These are phyloP conservation scores for Trapa incisa DNA, from an alignment of 345 rosid genomes.

Conservation along the genomic window DNA sequence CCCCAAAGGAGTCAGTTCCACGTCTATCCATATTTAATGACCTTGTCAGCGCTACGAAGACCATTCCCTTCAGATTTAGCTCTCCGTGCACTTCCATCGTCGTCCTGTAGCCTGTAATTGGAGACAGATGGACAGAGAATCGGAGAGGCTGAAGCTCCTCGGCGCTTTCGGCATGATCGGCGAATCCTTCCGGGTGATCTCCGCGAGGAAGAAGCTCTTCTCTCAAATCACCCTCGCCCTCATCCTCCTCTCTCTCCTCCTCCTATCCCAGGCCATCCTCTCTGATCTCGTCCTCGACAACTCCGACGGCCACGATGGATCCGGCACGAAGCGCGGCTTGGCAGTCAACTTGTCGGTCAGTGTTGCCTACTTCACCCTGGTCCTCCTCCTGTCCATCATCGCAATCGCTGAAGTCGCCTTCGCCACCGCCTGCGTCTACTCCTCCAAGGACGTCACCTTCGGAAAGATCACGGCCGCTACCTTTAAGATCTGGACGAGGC, in stretches of 20 bases:
- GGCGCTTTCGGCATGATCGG: slow-evolving; percentile 24
- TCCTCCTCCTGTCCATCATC: slow-evolving; percentile 29
- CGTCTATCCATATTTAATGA: too few relatives aligned
- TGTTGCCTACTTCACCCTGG: slow-evolving; percentile 19
- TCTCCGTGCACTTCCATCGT: too few relatives aligned
- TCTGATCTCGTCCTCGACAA: slow-evolving; percentile 17
- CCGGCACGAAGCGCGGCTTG: slow-evolving; percentile 17
- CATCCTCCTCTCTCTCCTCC: slow-evolving; percentile 31
- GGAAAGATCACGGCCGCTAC: slow-evolving; percentile 24
- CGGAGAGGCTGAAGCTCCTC: slow-evolving; percentile 32
- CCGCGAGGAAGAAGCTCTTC: slow-evolving; percentile 34
- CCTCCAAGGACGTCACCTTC: slow-evolving; percentile 23
- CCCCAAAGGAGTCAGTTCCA: too few relatives aligned
- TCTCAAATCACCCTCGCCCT: slow-evolving; percentile 29
- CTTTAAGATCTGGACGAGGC: slow-evolving; percentile 41
- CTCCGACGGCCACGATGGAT: neutral
- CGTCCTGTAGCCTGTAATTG: too few relatives aligned
- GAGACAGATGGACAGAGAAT: slow-evolving; percentile 30
- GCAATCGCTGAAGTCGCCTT: slow-evolving; percentile 35
- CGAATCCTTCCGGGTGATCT: slow-evolving; percentile 33
- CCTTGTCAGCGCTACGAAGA: too few relatives aligned
- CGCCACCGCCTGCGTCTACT: slow-evolving; percentile 31
- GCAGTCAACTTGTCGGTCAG: slow-evolving; percentile 20
- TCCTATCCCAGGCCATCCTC: slow-evolving; percentile 22
- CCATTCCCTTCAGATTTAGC: too few relatives aligned